phyloP scores from a whole-genome alignment of 208 protist species.

The Crithidia expoeki region DNA sequence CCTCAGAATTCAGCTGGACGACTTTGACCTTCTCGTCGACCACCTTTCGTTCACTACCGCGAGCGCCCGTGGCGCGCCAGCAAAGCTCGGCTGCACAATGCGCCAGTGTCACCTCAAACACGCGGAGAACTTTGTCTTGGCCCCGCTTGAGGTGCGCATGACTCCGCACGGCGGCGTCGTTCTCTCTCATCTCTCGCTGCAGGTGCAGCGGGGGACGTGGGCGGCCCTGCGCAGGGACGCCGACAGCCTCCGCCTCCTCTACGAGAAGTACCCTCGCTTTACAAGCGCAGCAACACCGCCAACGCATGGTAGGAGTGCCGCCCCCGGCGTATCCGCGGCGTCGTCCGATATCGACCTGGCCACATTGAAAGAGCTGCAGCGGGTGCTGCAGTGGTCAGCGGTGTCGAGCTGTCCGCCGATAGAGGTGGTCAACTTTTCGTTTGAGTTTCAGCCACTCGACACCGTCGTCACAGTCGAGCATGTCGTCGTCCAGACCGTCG shows the following conservation, averaged over 20 bases:
- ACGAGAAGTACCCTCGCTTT: conserved; percentile 29
- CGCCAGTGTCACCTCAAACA: conserved; percentile 33
- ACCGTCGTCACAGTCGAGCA: conserved; percentile 14
- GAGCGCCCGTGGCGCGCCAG: conserved; percentile 16
- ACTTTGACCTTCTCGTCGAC: conserved; percentile 29
- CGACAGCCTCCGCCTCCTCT: conserved; percentile 22
- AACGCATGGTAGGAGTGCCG: not conserved
- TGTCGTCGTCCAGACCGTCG: conserved; percentile 26
- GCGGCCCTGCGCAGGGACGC: conserved; percentile 26
- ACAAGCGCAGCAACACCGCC: not conserved
- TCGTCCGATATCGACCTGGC: conserved; percentile 11
- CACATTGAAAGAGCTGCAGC: conserved; percentile 5
- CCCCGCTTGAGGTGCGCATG: conserved; percentile 42
- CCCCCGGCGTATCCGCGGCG: not conserved
- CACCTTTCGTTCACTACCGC: conserved; percentile 34
- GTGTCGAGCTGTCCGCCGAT: conserved; percentile 22
- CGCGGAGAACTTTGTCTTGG: conserved; percentile 27
- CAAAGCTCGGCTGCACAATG: conserved; percentile 46
- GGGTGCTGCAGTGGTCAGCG: conserved; percentile 27
- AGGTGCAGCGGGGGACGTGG: conserved; percentile 32
- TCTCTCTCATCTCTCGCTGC: conserved; percentile 38
- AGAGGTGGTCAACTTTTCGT: conserved; percentile 16
- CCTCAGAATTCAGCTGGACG: conserved; percentile 18
- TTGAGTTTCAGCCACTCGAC: conserved; percentile 33
- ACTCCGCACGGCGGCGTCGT: conserved; percentile 27